Evolutionary conservation across 2,329 filamentous ascomycete species (phyloP).

Genomic region (Trichoderma brevicompactum): DNA sequence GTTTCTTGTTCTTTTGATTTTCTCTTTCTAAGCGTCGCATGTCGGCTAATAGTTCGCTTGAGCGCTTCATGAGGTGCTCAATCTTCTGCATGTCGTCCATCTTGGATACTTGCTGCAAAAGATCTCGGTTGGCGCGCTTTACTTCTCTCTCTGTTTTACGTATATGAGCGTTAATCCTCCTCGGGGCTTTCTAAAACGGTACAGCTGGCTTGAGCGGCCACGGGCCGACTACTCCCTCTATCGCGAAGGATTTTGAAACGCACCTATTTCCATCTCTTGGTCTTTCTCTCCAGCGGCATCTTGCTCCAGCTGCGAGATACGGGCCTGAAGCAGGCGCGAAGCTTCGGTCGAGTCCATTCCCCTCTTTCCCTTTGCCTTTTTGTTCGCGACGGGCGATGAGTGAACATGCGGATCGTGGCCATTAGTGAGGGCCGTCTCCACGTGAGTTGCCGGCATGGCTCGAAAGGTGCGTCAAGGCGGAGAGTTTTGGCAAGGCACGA

Average conservation of each 20-base stretch:
- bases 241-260: slow-evolving; percentile 39
- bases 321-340: slow-evolving; percentile 86
- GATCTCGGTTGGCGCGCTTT: slow-evolving; percentile 88
- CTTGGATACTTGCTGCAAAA: slow-evolving; percentile 85
- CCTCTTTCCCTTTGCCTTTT: slow-evolving; percentile 87
- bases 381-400: slow-evolving; percentile 55
- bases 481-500: slow-evolving; percentile 9
- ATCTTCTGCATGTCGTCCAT: slow-evolving; percentile 92
- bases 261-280: slow-evolving; percentile 94
- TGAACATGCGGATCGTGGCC: slow-evolving; percentile 48
- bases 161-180: slow-evolving; percentile 15
- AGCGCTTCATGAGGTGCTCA: slow-evolving; percentile 86
- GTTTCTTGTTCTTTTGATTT: slow-evolving; percentile 93
- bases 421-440: slow-evolving; percentile 49
- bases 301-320: slow-evolving; percentile 93
- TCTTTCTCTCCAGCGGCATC: slow-evolving; percentile 94
- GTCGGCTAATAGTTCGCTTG: slow-evolving; percentile 86
- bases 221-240: not conserved
- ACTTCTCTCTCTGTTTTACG: slow-evolving; percentile 77
- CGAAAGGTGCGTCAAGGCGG: slow-evolving; percentile 31
- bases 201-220: not conserved
- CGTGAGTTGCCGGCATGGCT: slow-evolving; percentile 48
- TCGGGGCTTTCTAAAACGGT: not conserved
- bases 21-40: slow-evolving; percentile 97
- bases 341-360: slow-evolving; percentile 83